These are phyloP conservation scores for Pezicula radicicola DNA, from an alignment of 2,329 filamentous ascomycete genomes.

Conservation along the genomic window DNA sequence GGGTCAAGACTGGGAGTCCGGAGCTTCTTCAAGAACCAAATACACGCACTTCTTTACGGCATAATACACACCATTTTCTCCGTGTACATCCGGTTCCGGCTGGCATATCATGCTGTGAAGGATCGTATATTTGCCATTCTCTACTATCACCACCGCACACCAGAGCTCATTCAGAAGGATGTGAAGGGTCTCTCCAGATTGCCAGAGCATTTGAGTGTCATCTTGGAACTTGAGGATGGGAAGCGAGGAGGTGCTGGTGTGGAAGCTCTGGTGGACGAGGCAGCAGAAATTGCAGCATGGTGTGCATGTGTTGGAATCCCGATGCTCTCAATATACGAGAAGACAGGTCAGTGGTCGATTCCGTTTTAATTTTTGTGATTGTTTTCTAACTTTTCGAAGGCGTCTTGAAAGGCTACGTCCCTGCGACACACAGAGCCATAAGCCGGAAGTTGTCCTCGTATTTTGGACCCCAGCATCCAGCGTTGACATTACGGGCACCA, in stretches of 20 bases:
- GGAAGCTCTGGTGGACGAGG: constrained; percentile 83
- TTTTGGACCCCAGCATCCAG: constrained; percentile 73
- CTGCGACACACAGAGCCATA: constrained; percentile 78
- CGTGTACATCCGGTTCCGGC: constrained; percentile 78
- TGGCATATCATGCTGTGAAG: constrained; percentile 73
- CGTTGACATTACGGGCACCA: constrained; percentile 70
- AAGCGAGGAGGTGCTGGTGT: constrained; percentile 69
- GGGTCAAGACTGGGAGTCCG: constrained; percentile 50
- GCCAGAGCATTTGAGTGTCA: constrained; percentile 83
- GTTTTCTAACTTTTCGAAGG: constrained; percentile 47
- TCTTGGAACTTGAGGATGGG: constrained; percentile 72
- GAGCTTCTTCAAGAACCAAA: constrained; percentile 56
- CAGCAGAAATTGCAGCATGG: constrained; percentile 90
- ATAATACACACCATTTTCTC: constrained; percentile 81
- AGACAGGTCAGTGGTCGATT: constrained; percentile 62
- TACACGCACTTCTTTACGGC: constrained; percentile 66
- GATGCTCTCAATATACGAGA: constrained; percentile 87
- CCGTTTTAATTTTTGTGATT: not conserved
- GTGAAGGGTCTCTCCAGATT: constrained; percentile 70
- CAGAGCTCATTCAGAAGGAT: constrained; percentile 87
- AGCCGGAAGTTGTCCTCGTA: constrained; percentile 80
- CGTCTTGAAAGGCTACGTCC: constrained; percentile 82
- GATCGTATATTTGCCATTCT: constrained; percentile 78
- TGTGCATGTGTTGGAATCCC: constrained; percentile 86
- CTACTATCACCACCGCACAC: constrained; percentile 94